Base-by-base conservation (phyloP, 1,284 basidiomycete genomes). In the Thelephora terrestris region DNA sequence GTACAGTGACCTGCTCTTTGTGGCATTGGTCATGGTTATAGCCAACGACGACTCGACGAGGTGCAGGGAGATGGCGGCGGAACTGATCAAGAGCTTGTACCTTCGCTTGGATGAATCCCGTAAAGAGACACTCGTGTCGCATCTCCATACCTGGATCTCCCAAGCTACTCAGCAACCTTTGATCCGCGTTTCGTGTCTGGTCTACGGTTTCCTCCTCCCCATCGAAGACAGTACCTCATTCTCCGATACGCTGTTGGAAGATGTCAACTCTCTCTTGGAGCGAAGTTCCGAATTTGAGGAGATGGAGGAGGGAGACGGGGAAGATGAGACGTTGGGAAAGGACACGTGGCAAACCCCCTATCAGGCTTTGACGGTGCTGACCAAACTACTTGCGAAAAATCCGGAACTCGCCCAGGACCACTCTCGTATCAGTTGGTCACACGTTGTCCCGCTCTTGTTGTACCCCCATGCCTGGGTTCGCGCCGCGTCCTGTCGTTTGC, bases 401-500 rank as follows among this genome's bases (percentile, higher is more conserved):
- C 78, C 83, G 0, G 69, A 75, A 24, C 57, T 72, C 44, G 62
- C 71, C 4, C 61, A 57, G 2, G 58, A 72, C 29, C 58, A 63
- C 7, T 65, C 66, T 25, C 67, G 65, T 46, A 65, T 90, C 2
- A 64, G 71, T 3, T 95, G 91, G 91, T 57, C 67, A 18, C 62
- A 71, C 0, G 71, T 96, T 38, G 69, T 79, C 17, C 59, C 71
- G 0, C 79, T 90, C 58, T 74, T 98, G 2, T 72, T 90, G 7
- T 97, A 86, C 67, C 93, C 94, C 10, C 95, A 99, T 65, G 80
- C 89, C 4, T 98, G 94, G 95, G 91, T 96, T 1, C 84, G 94
- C 29, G 80, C 81, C 12, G 86, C 86, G 0, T 75, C 93, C 1
- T 85, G 85, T 54, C 78, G 91, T 42, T 71, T 93, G 6, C 64